Base-by-base conservation (phyloP, 1,284 basidiomycete species). In the Naganishia liquefaciens region DNA sequence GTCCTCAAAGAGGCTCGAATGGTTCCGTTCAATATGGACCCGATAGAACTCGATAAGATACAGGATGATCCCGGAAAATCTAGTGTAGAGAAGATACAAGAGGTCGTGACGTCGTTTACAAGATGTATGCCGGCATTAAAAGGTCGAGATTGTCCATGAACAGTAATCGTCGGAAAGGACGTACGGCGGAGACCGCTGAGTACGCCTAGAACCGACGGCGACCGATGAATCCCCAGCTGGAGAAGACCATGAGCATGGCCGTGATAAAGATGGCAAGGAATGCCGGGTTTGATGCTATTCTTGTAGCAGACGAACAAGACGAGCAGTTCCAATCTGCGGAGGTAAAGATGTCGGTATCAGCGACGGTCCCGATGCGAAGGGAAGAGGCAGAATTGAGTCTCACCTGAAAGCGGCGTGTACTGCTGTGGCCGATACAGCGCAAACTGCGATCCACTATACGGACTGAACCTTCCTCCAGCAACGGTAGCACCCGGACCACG, bases 351-450 rank as follows among this genome's bases (percentile, higher is more conserved):
- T 37, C 33, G 13, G 33, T 5, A 13, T 37, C 33, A 37, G 33
- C 33, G 33, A 37, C 13, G 33, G 33, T 13, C 33, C 9, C 13
- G 13, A 37, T 13, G 4, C 2, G 6, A 9, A 23, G 23, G 28
- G 55, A 40, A 62, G 21, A 37, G 30, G n/a, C 19, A 15, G 21
- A 51, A 64, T 52, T 47, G 30, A 7, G 64, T 2, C 66, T 51
- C 42, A 63, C 62, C 51, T 11, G 67, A 49, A 15, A 55, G 42
- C 54, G 62, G 57, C 11, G 61, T 64, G 54, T 70, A 60, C 46
- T 83, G 54, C 70, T 86, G 84, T 0, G 93, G 92, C 0, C 86
- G 87, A 77, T 96, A 97, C 73, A 97, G 77, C 54, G 90, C 90
- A 79, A 97, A 96, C 71, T 84, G 81, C 49, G 91, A 80, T 3